These are phyloP conservation scores for Cutaneotrichosporon curvatum DNA, from an alignment of 1,284 basidiomycete species.

Conservation along the genomic window DNA sequence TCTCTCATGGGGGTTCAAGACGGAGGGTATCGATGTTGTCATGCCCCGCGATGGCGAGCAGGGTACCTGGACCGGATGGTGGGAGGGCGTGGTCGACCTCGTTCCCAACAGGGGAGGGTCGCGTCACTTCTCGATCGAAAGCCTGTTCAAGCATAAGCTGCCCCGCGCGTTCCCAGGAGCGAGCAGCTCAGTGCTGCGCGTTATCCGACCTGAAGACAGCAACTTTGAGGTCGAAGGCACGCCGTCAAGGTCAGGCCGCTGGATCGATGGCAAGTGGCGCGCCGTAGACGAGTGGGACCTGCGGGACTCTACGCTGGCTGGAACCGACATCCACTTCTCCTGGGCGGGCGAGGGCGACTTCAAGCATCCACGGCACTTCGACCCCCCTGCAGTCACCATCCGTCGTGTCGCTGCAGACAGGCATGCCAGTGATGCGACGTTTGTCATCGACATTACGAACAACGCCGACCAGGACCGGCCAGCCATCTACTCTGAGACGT, in stretches of 20 bases:
- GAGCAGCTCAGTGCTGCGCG: slow-evolving; percentile 47
- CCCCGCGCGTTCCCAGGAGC: slow-evolving; percentile 54
- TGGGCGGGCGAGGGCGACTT: slow-evolving; percentile 48
- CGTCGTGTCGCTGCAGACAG: slow-evolving; percentile 66
- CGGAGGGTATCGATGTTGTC: slow-evolving; percentile 41
- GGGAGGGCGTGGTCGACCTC: slow-evolving; percentile 76
- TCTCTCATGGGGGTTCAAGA: slow-evolving; percentile 72
- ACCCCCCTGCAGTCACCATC: slow-evolving; percentile 54
- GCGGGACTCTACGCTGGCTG: slow-evolving; percentile 5
- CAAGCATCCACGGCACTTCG: slow-evolving; percentile 32
- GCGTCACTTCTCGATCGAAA: slow-evolving; percentile 70
- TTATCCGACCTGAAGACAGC: slow-evolving; percentile 24
- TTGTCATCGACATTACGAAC: slow-evolving; percentile 67
- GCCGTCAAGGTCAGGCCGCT: slow-evolving; percentile 2
- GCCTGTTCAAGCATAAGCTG: slow-evolving; percentile 63
- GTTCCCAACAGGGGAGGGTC: slow-evolving; percentile 53
- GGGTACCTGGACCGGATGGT: slow-evolving; percentile 59
- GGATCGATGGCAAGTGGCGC: slow-evolving; percentile 30
- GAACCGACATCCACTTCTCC: slow-evolving; percentile 33
- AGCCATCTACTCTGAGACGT: slow-evolving; percentile 75
- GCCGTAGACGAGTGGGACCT: slow-evolving; percentile 47
- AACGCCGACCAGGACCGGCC: slow-evolving; percentile 51
- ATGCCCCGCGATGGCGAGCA: slow-evolving; percentile 26
- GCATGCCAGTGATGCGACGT: slow-evolving; percentile 66
- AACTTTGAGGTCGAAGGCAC: not conserved